A percentile compares a stretch with the other conserved stretches of the same genome.
Conservation (phyloP, 345 rosid species). For the Litchi chinensis region DNA sequence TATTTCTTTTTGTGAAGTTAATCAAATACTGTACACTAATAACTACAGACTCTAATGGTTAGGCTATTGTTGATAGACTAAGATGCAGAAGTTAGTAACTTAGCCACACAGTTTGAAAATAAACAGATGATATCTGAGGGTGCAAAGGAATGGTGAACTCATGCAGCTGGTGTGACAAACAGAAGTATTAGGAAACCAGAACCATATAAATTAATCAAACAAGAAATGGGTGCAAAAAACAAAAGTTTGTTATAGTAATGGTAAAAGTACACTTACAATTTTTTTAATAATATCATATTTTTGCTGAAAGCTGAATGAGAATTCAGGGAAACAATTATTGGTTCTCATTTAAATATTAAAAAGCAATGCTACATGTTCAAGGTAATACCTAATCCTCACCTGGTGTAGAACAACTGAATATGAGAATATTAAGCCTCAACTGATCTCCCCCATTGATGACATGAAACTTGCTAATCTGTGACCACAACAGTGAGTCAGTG, state of each 20-base stretch:
- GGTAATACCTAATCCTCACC: constrained; percentile 17
- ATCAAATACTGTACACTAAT: not conserved
- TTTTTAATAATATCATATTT: not conserved
- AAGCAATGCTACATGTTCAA: not conserved
- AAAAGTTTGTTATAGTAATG: not conserved
- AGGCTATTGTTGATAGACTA: not conserved
- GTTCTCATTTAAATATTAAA: not conserved
- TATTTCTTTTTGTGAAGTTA: not conserved
- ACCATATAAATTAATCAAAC: not conserved
- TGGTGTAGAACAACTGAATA: constrained; percentile 9
- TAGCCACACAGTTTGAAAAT: not conserved
- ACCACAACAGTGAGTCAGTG: constrained; percentile 6
- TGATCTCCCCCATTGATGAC: constrained; percentile 26
- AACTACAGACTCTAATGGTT: not conserved
- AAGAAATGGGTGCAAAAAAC: not conserved
- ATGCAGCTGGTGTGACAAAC: not conserved
- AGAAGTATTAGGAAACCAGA: not conserved
- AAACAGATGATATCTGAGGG: not conserved
- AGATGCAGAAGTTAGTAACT: not conserved
- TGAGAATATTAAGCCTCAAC: constrained; percentile 14
- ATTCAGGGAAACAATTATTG: not conserved
- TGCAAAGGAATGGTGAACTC: not conserved
- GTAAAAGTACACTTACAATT: not conserved
- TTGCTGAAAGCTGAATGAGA: not conserved
- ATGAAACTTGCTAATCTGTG: constrained; percentile 41